A percentile compares a stretch with the other conserved stretches of the same genome.
Evolutionary conservation across 345 rosid genomes (phyloP).

Genomic region (Barbarea vulgaris): DNA sequence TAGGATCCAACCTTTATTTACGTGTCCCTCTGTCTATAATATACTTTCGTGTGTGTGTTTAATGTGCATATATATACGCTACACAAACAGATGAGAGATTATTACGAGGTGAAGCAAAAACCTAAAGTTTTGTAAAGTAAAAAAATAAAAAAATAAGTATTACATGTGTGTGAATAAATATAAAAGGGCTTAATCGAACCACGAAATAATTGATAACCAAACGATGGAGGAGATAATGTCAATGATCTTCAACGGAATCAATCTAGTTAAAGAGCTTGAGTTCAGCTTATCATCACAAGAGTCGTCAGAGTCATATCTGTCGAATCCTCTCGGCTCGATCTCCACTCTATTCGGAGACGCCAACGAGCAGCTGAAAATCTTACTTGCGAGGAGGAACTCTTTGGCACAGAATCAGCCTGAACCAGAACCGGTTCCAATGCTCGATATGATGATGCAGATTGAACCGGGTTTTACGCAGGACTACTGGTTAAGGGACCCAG

Average conservation of each 20-base stretch:
- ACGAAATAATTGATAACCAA: background rate
- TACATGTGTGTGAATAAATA: background rate
- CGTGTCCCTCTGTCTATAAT: background rate
- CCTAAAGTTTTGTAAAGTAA: background rate
- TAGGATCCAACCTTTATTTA: constrained; percentile 6
- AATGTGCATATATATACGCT: background rate
- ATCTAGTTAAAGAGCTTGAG: constrained; percentile 52
- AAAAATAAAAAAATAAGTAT: background rate
- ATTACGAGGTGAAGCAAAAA: background rate
- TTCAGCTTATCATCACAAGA: constrained; percentile 37
- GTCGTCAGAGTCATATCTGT: constrained; percentile 24
- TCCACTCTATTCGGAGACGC: constrained; percentile 28
- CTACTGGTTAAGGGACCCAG: constrained; percentile 28
- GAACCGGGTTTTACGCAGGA: constrained; percentile 27
- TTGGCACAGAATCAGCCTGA: background rate
- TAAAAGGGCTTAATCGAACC: background rate
- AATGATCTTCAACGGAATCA: constrained; percentile 49
- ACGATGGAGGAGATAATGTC: constrained; percentile 45
- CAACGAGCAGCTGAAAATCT: constrained; percentile 32
- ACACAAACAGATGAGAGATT: background rate
- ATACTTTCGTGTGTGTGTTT: background rate
- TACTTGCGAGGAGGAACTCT: constrained; percentile 2
- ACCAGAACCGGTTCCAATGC: background rate
- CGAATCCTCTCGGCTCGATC: constrained; percentile 44
- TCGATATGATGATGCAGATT: constrained; percentile 4